Conservation (phyloP, 352 stramenopile genomes). For the Phytophthora rubi region DNA sequence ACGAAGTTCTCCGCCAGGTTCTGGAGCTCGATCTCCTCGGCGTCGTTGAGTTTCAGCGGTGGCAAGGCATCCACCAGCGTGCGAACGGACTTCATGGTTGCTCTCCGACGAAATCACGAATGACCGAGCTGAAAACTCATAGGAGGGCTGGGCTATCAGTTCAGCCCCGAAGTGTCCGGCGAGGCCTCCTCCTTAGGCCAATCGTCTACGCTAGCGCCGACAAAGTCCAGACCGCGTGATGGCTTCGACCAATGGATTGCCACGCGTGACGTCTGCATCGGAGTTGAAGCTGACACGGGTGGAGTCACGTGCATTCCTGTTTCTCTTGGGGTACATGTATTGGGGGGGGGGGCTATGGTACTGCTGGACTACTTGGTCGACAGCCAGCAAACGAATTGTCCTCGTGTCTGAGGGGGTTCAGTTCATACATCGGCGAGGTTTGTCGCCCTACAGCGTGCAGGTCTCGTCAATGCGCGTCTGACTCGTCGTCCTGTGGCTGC, state of each 20-base stretch:
- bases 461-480: conserved; percentile 3
- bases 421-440: neutral
- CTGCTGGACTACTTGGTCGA: neutral
- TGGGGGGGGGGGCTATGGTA: conserved; percentile 10
- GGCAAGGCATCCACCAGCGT: conserved; percentile 32
- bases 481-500: conserved; percentile 32
- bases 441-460: conserved; percentile 8
- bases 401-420: conserved; percentile 9
- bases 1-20: conserved; percentile 36
- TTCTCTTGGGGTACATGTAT: conserved; percentile 6
- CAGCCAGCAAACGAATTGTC: conserved; percentile 12
- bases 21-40: conserved; percentile 28
- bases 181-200: conserved; percentile 19
- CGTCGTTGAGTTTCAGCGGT: conserved; percentile 36
- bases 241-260: conserved; percentile 22
- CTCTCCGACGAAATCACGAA: conserved; percentile 19
- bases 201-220: conserved; percentile 9
- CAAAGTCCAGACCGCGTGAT: conserved; percentile 25
- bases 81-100: conserved; percentile 22
- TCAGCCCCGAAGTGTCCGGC: conserved; percentile 11
- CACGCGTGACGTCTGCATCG: neutral
- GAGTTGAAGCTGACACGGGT: conserved; percentile 2
- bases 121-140: conserved; percentile 1
- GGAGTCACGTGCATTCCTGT: conserved; percentile 18
- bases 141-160: conserved; percentile 7